Evolutionary conservation across 768 basidiomycete genomes (phyloP).

Genomic region (Leccinum disarticulatum): DNA sequence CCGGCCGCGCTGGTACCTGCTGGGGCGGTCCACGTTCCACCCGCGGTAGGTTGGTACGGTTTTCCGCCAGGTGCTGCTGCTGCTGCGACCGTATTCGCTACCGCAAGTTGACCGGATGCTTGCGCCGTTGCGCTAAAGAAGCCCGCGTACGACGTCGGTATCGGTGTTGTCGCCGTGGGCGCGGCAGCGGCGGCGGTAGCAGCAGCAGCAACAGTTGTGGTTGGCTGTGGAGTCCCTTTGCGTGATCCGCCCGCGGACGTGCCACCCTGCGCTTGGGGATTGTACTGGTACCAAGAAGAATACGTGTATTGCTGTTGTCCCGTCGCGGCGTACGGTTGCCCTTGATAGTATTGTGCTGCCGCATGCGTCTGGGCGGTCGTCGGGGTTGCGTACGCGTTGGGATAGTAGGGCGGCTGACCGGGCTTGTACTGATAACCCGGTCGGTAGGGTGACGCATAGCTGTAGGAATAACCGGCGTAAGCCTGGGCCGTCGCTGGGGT

Average conservation of each 20-base stretch:
- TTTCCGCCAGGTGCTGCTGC: constrained; percentile 27
- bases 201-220: constrained; percentile 12
- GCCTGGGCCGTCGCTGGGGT: constrained; percentile 30
- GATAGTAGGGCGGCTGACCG: constrained; percentile 35
- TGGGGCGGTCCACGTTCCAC: constrained; percentile 29
- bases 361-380: constrained; percentile 28
- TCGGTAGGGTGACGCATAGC: constrained; percentile 36
- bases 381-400: constrained; percentile 27
- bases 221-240: constrained; percentile 46
- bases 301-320: constrained; percentile 44
- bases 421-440: constrained; percentile 39
- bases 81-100: constrained; percentile 52
- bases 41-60: constrained; percentile 29
- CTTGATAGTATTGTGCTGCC: constrained; percentile 37
- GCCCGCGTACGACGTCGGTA: constrained; percentile 39
- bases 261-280: constrained; percentile 29
- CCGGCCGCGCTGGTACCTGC: constrained; percentile 22
- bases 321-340: constrained; percentile 34
- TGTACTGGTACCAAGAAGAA: constrained; percentile 46
- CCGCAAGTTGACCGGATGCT: constrained; percentile 44
- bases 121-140: constrained; percentile 39
- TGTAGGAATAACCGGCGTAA: constrained; percentile 36
- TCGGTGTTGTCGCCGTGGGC: constrained; percentile 26
- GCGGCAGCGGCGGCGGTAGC: constrained; percentile 23
- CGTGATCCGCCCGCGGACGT: constrained; percentile 34